Conservation (phyloP, 768 basidiomycete species). For the Trametopsis cervina region DNA sequence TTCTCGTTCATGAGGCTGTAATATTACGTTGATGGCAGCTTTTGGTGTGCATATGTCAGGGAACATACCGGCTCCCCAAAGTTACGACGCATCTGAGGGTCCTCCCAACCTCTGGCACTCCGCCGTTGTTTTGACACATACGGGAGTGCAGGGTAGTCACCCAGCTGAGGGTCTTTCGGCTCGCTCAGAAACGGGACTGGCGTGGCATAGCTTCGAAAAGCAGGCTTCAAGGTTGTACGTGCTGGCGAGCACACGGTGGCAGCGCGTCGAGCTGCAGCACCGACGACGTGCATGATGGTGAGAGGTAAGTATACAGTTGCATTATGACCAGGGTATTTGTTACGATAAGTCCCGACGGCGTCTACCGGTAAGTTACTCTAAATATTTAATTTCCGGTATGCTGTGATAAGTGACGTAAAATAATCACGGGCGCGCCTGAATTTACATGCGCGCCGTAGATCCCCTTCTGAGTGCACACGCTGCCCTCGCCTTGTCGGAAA, state of each 20-base stretch:
- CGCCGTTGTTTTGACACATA: constrained; percentile 58
- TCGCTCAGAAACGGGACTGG: constrained; percentile 17
- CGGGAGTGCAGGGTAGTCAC: constrained; percentile 69
- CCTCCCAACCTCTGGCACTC: constrained; percentile 67
- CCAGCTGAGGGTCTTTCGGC: constrained; percentile 59
- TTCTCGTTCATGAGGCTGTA: constrained; percentile 54
- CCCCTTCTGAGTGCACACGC: neutral
- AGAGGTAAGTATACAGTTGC: constrained; percentile 8
- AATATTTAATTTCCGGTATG: neutral
- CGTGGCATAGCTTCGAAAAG: constrained; percentile 21
- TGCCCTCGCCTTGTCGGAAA: neutral
- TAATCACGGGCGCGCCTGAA: neutral
- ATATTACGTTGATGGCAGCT: constrained; percentile 7
- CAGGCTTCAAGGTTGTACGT: constrained; percentile 7
- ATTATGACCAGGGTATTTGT: no score
- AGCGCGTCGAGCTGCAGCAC: constrained; percentile 35
- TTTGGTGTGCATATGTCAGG: constrained; percentile 9
- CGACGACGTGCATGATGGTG: constrained; percentile 26
- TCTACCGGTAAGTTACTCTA: neutral
- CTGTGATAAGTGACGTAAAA: neutral
- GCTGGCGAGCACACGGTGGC: constrained; percentile 26
- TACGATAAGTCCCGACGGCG: neutral
- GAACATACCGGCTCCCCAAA: constrained; percentile 67
- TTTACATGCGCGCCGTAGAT: neutral
- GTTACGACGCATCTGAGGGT: constrained; percentile 69